Conservation (phyloP, 768 basidiomycete species). For the Amyloporia xantha region DNA sequence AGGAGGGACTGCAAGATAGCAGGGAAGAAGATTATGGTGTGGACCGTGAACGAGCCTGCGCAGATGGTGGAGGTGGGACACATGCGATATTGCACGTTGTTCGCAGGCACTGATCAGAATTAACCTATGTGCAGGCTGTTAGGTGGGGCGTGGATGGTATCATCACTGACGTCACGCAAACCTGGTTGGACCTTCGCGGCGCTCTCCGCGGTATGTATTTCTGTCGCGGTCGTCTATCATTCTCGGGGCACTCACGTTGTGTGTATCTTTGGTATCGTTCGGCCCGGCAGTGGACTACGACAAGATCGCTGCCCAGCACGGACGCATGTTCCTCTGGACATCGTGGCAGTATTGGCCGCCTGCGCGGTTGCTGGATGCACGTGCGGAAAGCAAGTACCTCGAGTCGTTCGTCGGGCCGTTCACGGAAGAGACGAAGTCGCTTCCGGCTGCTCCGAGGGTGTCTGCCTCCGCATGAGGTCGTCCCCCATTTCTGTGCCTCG, state of each 20-base stretch:
- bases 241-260: background rate
- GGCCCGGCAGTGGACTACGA: constrained; percentile 53
- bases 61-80: constrained; percentile 82
- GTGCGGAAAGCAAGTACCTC: constrained; percentile 8
- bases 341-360: constrained; percentile 55
- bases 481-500: too few relatives aligned
- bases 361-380: constrained; percentile 18
- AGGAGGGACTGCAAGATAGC: constrained; percentile 67
- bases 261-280: too few relatives aligned
- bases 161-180: constrained; percentile 37
- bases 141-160: constrained; percentile 39
- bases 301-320: constrained; percentile 51
- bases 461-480: constrained; percentile 3
- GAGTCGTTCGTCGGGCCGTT: constrained; percentile 16
- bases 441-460: background rate
- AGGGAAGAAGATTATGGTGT: constrained; percentile 85
- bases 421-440: background rate
- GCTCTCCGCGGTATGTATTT: constrained; percentile 22
- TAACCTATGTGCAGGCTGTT: constrained; percentile 53
- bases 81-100: background rate
- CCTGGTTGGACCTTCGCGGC: constrained; percentile 32
- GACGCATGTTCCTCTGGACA: constrained; percentile 73
- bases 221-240: background rate
- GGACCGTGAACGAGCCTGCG: constrained; percentile 90
- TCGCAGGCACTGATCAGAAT: constrained; percentile 7